Evolutionary conservation across 108 stramenopile genomes (phyloP), one percentile per base, ranked within the genome.

Genomic region (Cyclostephanos invisitatus): DNA sequence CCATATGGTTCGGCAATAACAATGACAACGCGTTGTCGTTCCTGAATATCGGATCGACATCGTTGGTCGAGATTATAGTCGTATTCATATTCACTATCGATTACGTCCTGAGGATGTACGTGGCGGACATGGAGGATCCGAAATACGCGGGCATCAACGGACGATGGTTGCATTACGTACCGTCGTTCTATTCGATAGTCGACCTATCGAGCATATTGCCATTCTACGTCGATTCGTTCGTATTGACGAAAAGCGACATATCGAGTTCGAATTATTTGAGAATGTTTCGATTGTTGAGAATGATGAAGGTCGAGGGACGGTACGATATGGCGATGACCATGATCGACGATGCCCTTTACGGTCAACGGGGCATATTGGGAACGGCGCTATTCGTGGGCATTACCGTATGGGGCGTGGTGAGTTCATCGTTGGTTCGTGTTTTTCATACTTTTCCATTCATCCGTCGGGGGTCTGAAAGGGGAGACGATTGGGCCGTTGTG

Each of bases 281-380:
- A 73, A 95, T 96, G 96, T 92, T 93, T 73, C 94, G 96, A 18
- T 68, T 96, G 35, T 77, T 96, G 10, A 74, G 94, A 18, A 93
- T 96, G 93, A 91, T 95, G 90, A 87, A 85, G 32, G 90, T 90
- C 42, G 93, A 93, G 69, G 91, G 93, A 29, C 83, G 94, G 12
- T 93, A 87, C 73, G 86, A 88, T 75, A 73, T 87, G 36, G 88
- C 91, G 18, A 80, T 94, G 77, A 84, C 84, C 2, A 78, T 84
- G 68, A 77, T 95, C 48, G 94, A 93, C 58, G 93, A 93, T 71
- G 93, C 94, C 20, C 81, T 85, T 62, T 64, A 64, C 48, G 92
- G 83, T 7, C 91, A 93, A 54, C 88, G 77, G 80, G 87, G 78
- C 1, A 85, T 89, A 28, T 40, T 89, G 38, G 89, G 85, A 0